Evolutionary conservation across 2,329 filamentous ascomycete genomes (phyloP), one percentile per base, ranked within the genome.

Genomic region (Xylariomycetidae sp.): DNA sequence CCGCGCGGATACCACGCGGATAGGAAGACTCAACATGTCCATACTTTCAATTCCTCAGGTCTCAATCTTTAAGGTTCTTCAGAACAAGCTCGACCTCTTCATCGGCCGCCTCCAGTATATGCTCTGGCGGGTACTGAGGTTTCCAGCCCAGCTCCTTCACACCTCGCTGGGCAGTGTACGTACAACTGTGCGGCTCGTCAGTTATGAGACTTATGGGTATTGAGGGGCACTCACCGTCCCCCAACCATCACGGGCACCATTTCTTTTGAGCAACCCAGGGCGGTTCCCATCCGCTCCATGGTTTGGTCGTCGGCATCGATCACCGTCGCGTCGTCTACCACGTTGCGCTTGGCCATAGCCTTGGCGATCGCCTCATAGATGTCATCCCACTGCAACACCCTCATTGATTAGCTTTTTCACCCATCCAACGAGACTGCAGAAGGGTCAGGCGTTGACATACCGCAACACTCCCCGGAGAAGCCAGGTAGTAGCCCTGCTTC

Each of bases 401-500:
- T 8, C 4, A 19, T 15, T 20, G 15, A 18, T 13, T 22, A 31
- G 31, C 10, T 36, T 20, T 14, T 13, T n/a, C 4, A 7, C 13
- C 28, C 9, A 14, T 4, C 7, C 20, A 29, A 24, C 10, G 20
- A 6, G 3, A 19, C 38, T 40, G 9, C 22, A 23, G 22, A 23
- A 15, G 8, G 9, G 25, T 27, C 25, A 13, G 7, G 27, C 12
- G 27, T 14, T 6, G n/a, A 13, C 24, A 25, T 37, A 52, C 49
- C 0, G 57, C 58, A 4, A 75, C 53, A 13, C 52, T 60, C 1
- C 72, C 72, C 0, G 68, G 53, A 0, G 68, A 45, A 0, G 70
- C 71, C 6, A 74, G 60, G 42, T 68, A 75, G 41, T 66, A 73
- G 0, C 71, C 70, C 1, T 62, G 54, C 33, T 56, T 61, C 0